Evolutionary conservation across 73 alveolate genomes (phyloP).

Genomic region (Tetrahymena elliotti): DNA sequence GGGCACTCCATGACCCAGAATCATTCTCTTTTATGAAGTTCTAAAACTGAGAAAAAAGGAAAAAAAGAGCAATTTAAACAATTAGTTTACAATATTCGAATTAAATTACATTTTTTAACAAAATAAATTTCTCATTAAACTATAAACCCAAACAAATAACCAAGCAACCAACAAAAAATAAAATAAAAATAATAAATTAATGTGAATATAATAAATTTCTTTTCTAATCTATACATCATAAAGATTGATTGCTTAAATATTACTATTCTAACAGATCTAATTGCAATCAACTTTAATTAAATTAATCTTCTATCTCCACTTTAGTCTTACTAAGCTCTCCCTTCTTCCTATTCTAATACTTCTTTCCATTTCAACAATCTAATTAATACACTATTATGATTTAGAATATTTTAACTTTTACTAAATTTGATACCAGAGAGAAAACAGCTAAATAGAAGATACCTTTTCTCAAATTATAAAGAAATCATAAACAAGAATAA

Average conservation of each 20-base stretch:
- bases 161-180: background rate
- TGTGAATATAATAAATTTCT: background rate
- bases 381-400: background rate
- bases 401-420: too few relatives aligned
- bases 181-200: too few relatives aligned
- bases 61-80: background rate
- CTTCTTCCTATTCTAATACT: background rate
- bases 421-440: background rate
- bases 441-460: background rate
- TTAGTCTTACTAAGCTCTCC: background rate
- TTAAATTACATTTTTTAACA: background rate
- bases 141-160: background rate
- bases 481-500: background rate
- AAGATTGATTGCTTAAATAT: background rate
- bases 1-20: background rate
- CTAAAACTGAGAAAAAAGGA: background rate
- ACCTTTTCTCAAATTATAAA: background rate
- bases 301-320: background rate
- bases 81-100: background rate
- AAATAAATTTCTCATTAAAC: background rate
- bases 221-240: background rate
- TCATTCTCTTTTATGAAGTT: background rate
- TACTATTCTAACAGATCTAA: too few relatives aligned
- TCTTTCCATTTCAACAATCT: background rate
- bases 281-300: background rate